Evolutionary conservation across 2,329 filamentous ascomycete species (phyloP), one percentile per base, ranked within the genome.

Genomic region (Peltaster fructicola): DNA sequence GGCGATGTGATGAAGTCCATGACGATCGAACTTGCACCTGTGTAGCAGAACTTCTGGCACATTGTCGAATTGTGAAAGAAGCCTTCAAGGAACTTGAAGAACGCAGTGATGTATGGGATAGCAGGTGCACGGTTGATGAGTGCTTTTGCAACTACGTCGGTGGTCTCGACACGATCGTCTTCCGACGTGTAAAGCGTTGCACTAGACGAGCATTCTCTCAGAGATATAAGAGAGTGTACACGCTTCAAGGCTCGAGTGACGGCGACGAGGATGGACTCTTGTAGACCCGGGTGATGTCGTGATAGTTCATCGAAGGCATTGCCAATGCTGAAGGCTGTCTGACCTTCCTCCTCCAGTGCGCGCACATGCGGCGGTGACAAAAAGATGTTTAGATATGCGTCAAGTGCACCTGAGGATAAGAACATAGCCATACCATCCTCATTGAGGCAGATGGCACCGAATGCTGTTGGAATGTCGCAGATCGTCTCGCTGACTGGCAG

Each of bases 311-410:
- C 88, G 43, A 98, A 93, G 19, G 73, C 77, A 14, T 67, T 68
- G 7, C 88, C 88, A 24, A 98, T 65, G 18, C 70, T 68, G 15
- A 65, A 66, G 7, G 84, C 66, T 30, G 90, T 61, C 17, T 74
- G 70, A 5, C 34, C 33, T 36, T 92, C 85, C 17, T 61, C 59
- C 33, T 79, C 71, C 63, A 98, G 72, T 34, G 74, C 76, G 39
- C 77, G 79, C 30, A 98, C 71, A 51, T 99, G 90, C 9, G 71
- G 65, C 3, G 82, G 73, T 37, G 81, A 95, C 50, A 93, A 80
- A 37, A 98, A 98, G n/a, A 95, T 81, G 46, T 93, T 80, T 36
- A 98, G 76, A 47, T 84, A 95, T 38, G 71, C 78, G 29, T 84
- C 73, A 21, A 98, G 62, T 2, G 81, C 84, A 30, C 70, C 64